Evolutionary conservation across 495 filamentous ascomycete species (phyloP), one percentile per base, ranked within the genome.

Genomic region (Penicillium parvum): DNA sequence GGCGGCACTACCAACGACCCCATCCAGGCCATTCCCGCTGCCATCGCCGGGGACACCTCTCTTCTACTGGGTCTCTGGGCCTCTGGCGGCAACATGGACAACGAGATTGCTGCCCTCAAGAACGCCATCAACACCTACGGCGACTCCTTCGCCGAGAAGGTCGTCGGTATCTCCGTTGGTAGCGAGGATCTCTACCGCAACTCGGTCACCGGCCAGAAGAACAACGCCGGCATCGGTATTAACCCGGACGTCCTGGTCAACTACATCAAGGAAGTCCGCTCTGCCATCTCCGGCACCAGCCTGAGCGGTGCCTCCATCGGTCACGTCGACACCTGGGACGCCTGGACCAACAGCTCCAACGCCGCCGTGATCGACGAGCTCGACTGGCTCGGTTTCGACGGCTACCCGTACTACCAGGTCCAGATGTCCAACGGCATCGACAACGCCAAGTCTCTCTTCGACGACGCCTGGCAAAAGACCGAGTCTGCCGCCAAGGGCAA

Each of bases 251-350:
- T 62, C 10, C 62, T 91, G 33, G 77, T 73, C 52, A 54, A 62
- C 37, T 87, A 84, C 72, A 89, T 91, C 69, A 59, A 74, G 34
- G 66, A 81, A 58, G 77, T 83, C 45, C 75, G 79, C 38, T 57
- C 66, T 6, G 61, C 74, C 45, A 78, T 90, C 52, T 41, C 64
- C 7, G 73, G 74, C 49, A 86, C 86, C 25, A 44, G 54, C 32
- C 68, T 86, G 41, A 68, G 68, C 27, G 60, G 58, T 28, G 70
- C 67, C 25, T 69, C 78, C 8, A 69, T 96, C 52, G 90, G 90
- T 30, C 88, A 95, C 65, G 90, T 94, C 58, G 90, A 96, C 64
- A 95, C 89, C 42, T 96, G 90, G 89, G 88, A 84, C 32, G 81
- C 81, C 44, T 94, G 83, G 82, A 82, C 82, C 55, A 84, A 94